Evolutionary conservation across 2,329 filamentous ascomycete species (phyloP).

Genomic region (Nannizzia gypsea): DNA sequence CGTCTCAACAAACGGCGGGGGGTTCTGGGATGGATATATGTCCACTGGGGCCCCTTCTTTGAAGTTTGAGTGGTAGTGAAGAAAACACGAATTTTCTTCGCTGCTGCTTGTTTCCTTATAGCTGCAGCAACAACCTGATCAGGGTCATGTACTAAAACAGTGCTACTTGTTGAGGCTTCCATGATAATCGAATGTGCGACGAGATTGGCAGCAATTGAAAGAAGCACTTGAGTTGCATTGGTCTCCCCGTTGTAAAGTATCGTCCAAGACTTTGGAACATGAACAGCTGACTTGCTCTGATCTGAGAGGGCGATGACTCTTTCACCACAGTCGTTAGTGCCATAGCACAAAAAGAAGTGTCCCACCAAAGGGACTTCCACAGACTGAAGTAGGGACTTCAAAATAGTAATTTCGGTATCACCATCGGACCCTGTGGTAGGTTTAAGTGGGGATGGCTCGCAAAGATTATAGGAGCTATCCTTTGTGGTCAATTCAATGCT

Average conservation of each 20-base stretch:
- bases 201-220: neutral
- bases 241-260: neutral
- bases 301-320: neutral
- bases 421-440: neutral
- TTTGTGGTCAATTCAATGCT: neutral
- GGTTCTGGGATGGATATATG: neutral
- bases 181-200: neutral
- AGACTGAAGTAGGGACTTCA: neutral
- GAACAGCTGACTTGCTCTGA: neutral
- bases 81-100: neutral
- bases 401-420: neutral
- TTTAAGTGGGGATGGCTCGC: neutral
- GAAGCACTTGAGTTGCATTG: neutral
- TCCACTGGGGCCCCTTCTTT: neutral
- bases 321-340: neutral
- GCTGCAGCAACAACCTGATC: neutral
- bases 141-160: conserved; percentile 2
- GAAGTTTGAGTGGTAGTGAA: conserved; percentile 3
- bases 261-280: neutral
- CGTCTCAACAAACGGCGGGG: neutral
- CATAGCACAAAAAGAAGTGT: neutral
- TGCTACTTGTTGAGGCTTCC: neutral
- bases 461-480: neutral
- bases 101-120: neutral
- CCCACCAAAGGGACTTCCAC: neutral